Evolutionary conservation across 2,329 filamentous ascomycete genomes (phyloP).

Genomic region (Fusarium sp.): DNA sequence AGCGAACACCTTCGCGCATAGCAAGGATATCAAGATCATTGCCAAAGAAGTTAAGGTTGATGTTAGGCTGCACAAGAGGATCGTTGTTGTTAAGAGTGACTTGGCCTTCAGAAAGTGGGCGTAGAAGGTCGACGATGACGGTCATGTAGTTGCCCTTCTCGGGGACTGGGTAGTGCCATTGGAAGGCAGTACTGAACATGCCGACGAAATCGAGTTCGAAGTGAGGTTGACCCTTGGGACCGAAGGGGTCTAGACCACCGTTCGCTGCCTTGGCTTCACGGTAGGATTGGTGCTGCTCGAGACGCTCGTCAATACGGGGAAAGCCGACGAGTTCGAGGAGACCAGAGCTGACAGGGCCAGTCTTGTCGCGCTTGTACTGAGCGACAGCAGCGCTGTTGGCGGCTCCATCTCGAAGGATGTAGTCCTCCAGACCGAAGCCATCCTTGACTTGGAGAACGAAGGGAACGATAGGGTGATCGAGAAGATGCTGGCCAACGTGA

Average conservation of each 20-base stretch:
- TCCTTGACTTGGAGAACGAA: conserved; percentile 47
- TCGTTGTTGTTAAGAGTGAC: conserved; percentile 66
- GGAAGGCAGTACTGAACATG: conserved; percentile 62
- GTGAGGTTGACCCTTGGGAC: conserved; percentile 65
- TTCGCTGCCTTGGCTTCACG: conserved; percentile 51
- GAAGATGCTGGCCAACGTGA: conserved; percentile 71
- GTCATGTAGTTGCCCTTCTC: conserved; percentile 61
- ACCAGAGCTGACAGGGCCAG: conserved; percentile 53
- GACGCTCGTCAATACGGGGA: conserved; percentile 63
- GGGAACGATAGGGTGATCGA: conserved; percentile 67
- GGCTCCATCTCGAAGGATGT: conserved; percentile 49
- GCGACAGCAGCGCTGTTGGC: background rate
- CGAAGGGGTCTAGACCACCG: conserved; percentile 61
- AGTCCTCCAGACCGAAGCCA: conserved; percentile 51
- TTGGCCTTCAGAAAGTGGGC: conserved; percentile 57
- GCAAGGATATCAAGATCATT: conserved; percentile 65
- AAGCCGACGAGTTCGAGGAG: conserved; percentile 63
- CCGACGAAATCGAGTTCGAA: conserved; percentile 71
- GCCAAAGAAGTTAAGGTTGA: conserved; percentile 68
- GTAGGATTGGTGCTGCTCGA: conserved; percentile 60
- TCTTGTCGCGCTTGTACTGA: conserved; percentile 45
- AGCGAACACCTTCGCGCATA: conserved; percentile 66
- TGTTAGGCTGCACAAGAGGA: conserved; percentile 65
- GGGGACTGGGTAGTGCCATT: conserved; percentile 57
- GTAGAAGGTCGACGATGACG: conserved; percentile 60